Conservation (phyloP, 2,329 filamentous ascomycete genomes). For the Penicillium sclerotiorum region DNA sequence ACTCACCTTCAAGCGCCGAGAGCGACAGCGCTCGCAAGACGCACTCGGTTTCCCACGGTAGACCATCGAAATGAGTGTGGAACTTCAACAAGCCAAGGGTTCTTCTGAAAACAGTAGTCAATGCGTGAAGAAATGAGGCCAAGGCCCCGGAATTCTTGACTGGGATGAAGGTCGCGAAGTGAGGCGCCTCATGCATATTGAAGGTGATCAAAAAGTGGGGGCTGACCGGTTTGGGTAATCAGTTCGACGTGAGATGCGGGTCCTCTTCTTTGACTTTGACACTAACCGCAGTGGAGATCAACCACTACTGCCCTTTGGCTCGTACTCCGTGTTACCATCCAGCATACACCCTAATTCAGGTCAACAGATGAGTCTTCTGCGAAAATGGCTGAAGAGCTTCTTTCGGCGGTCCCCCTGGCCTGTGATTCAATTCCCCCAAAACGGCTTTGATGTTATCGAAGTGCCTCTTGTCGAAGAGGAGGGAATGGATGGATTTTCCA, state of each 20-base stretch:
- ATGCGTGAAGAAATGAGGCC: background rate
- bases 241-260: background rate
- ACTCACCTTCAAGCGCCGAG: slow-evolving; percentile 14
- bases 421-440: too few species aligned
- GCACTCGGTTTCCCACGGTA: slow-evolving; percentile 17
- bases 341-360: too few species aligned
- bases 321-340: too few species aligned
- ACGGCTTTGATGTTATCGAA: too few species aligned
- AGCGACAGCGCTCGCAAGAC: slow-evolving; percentile 15
- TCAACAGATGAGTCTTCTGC: too few species aligned
- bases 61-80: slow-evolving; percentile 8
- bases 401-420: too few species aligned
- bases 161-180: background rate
- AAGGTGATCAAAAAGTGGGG: background rate
- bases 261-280: background rate
- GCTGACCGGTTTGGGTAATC: background rate
- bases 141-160: too few species aligned
- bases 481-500: background rate
- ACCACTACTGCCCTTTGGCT: too few species aligned
- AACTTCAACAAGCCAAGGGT: background rate
- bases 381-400: too few species aligned
- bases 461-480: background rate
- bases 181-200: too few species aligned
- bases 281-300: too few species aligned
- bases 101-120: background rate